Evolutionary conservation across 1,284 basidiomycete species (phyloP).

Genomic region (Mycena citricolor): DNA sequence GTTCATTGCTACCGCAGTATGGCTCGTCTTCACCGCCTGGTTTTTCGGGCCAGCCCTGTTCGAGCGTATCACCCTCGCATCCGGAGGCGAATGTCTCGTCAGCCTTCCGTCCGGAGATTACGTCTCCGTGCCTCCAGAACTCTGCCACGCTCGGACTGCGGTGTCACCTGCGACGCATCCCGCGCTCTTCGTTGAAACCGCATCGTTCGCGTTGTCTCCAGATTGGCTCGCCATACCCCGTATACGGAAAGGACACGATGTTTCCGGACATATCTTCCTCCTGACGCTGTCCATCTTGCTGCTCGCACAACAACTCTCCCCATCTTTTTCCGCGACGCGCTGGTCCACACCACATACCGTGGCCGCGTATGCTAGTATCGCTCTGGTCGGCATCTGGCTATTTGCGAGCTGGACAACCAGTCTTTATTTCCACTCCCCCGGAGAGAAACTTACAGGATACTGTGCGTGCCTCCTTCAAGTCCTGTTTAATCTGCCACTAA

Average conservation of each 20-base stretch:
- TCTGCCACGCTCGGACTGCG: conserved; percentile 53
- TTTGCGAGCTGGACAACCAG: conserved; percentile 81
- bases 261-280: conserved; percentile 94
- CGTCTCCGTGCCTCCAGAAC: conserved; percentile 55
- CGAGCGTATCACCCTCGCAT: conserved; percentile 70
- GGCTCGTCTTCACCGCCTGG: conserved; percentile 83
- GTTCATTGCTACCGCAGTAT: conserved; percentile 63
- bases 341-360: conserved; percentile 47
- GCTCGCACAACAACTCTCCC: conserved; percentile 71
- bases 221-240: conserved; percentile 53
- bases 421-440: conserved; percentile 87
- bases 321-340: conserved; percentile 39
- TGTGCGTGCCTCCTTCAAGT: conserved; percentile 47
- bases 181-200: conserved; percentile 47
- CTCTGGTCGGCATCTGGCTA: conserved; percentile 68
- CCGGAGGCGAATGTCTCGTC: conserved; percentile 83
- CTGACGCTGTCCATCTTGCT: conserved; percentile 83
- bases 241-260: conserved; percentile 83
- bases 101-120: conserved; percentile 56
- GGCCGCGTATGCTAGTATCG: conserved; percentile 45
- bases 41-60: conserved; percentile 89
- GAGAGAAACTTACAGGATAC: conserved; percentile 86
- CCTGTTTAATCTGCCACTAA: conserved; percentile 10
- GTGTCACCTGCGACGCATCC: conserved; percentile 67
- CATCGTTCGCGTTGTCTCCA: conserved; percentile 35